Evolutionary conservation across 2,329 filamentous ascomycete genomes (phyloP), one percentile per base, ranked within the genome.

Genomic region (Colletotrichum sp.): DNA sequence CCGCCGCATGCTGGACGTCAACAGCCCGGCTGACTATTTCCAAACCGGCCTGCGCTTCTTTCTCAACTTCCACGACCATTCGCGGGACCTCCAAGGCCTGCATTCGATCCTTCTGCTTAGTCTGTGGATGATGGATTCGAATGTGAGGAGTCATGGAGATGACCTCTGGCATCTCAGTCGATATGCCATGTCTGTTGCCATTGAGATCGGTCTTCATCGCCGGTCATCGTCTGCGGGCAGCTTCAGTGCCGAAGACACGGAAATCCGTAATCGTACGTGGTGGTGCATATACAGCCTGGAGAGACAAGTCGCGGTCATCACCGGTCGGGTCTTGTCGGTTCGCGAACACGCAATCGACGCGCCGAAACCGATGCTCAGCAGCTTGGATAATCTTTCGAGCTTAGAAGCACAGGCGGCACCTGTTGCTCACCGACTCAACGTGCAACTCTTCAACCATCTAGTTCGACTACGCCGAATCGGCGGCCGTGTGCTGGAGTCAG

Each of bases 161-260:
- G 80, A 82, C 30, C 74, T 82, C n/a, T 82, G 80, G 80, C 80
- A 82, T 6, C 63, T 81, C 5, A 77, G 75, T 10, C 77, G 80
- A 6, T 81, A 81, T 12, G 69, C 78, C 30, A 81, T 81, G 80
- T 81, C 80, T 4, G 70, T 72, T n/a, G 80, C 80, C 6, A 77
- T 81, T 32, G 80, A 81, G 65, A 52, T 72, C 15, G 79, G 80
- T 1, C 77, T 81, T 6, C 80, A 81, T 52, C 79, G 80, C 4
- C 80, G 80, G 30, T 76, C 78, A 16, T 66, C 69, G 2, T 71
- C 76, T 24, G 77, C 78, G 74, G 78, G 78, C 9, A 49, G 52
- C 24, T 78, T 81, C 12, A 73, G 69, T 12, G 32, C 70, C 2
- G 80, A 81, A 8, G 80, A 81, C 12, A 44, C 77, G 6, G 80